Evolutionary conservation across 2,329 filamentous ascomycete species (phyloP).

Genomic region (Aspergillus brasiliensis): DNA sequence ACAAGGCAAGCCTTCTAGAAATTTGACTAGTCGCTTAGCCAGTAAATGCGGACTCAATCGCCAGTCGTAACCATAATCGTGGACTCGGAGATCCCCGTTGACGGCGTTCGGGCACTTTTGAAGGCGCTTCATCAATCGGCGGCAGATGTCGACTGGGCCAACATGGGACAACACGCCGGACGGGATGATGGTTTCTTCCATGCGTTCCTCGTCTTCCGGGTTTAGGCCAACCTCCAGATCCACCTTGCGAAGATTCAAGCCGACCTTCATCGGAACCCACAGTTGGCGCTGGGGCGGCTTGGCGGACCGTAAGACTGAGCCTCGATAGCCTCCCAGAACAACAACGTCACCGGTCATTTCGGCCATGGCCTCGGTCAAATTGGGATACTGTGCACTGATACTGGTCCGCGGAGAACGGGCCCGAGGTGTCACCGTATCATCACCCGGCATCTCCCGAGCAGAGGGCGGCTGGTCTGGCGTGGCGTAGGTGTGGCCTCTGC

Average conservation of each 20-base stretch:
- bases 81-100: slow-evolving; percentile 72
- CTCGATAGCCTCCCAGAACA: slow-evolving; percentile 85
- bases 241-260: slow-evolving; percentile 86
- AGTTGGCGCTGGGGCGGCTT: slow-evolving; percentile 81
- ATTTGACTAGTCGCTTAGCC: slow-evolving; percentile 70
- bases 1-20: slow-evolving; percentile 72
- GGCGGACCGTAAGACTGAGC: slow-evolving; percentile 83
- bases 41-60: slow-evolving; percentile 78
- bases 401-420: slow-evolving; percentile 25
- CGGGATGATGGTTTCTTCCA: slow-evolving; percentile 80
- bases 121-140: slow-evolving; percentile 76
- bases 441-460: slow-evolving; percentile 7
- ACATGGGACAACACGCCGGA: slow-evolving; percentile 90
- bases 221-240: slow-evolving; percentile 85
- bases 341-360: slow-evolving; percentile 81
- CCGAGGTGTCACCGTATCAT: slow-evolving; percentile 10
- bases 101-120: slow-evolving; percentile 72
- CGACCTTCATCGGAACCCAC: slow-evolving; percentile 93
- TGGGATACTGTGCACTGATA: slow-evolving; percentile 41
- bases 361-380: slow-evolving; percentile 63
- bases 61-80: slow-evolving; percentile 96
- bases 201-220: slow-evolving; percentile 77
- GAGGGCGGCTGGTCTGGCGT: slow-evolving; percentile 9
- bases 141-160: slow-evolving; percentile 86
- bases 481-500: slow-evolving; percentile 16